Evolutionary conservation across 139 green algal genomes (phyloP).

Genomic region (Chlorella sp.): DNA sequence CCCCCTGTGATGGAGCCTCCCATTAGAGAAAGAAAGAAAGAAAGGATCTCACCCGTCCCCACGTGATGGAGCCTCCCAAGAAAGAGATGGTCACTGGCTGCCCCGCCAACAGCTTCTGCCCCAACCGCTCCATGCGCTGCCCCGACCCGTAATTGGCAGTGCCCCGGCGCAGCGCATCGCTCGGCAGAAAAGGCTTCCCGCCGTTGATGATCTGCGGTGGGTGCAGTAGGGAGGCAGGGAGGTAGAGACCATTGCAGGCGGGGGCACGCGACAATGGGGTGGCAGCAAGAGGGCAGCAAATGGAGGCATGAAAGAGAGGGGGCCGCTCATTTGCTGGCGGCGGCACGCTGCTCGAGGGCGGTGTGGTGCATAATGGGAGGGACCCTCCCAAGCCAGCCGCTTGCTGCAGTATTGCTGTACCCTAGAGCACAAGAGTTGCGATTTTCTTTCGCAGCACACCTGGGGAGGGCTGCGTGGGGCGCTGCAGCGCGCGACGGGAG

Average conservation of each 20-base stretch:
- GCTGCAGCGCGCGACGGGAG: background rate
- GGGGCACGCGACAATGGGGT: background rate
- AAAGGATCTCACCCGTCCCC: slow-evolving; percentile 33
- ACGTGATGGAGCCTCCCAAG: slow-evolving; percentile 28
- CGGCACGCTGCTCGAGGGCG: no score
- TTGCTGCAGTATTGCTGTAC: no score
- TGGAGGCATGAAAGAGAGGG: background rate
- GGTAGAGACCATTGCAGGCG: no score
- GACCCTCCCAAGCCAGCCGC: no score
- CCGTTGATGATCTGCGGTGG: slow-evolving; percentile 8
- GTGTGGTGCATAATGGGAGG: no score
- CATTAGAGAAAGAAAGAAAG: no score
- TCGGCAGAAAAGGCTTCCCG: background rate
- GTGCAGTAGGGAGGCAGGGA: no score
- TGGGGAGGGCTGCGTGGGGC: background rate
- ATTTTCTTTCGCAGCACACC: background rate
- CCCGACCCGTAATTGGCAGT: background rate
- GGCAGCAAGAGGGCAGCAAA: background rate
- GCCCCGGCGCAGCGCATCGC: slow-evolving; percentile 15
- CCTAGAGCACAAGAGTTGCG: no score
- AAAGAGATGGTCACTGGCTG: slow-evolving; percentile 2
- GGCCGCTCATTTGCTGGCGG: no score
- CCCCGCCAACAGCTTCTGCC: slow-evolving; percentile 19
- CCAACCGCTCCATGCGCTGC: slow-evolving; percentile 23
- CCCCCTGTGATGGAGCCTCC: no score